Base-by-base conservation (phyloP, 768 basidiomycete species). In the Polyporus arcularius region DNA sequence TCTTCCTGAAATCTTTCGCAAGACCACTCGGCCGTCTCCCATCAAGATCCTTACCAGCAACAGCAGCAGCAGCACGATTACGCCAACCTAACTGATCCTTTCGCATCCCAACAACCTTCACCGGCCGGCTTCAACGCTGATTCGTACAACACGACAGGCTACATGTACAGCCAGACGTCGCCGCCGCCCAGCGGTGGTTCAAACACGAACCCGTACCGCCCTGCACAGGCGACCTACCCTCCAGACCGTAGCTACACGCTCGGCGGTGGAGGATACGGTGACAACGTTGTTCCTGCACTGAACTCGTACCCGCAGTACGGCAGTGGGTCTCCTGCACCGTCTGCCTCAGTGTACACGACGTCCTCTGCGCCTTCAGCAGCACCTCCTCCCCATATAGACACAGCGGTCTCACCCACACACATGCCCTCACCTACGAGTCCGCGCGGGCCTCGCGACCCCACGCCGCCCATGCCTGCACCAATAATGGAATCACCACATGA, bases 11-110 rank as follows among this genome's bases (percentile, higher is more conserved):
- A 18, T 6, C 15, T 41, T 11, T 9, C 15, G 30, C 4, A 40
- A 90, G 88, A 89, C 67, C 82, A 85, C 65, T 76, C 84, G 30
- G 80, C 82, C 9, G 67, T 76, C 15, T 74, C 78, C 14, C 84
- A 86, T 59, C 76, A 81, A 32, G 82, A 83, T 58, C 79, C 82
- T 56, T 72, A 75, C 16, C 75, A 79, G 14, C 35, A 35, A 11
- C 35, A 35, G 35, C 75, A 79, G 14, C 35, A 35, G 35, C 35
- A 35, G 35, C 72, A 69, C 41, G 83, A 82, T 68, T 82, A 85
- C 28, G 50, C 30, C 12, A 47, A 46, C 35, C 53, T 52, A 18
- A 42, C 57, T 7, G 85, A 87, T 53, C 75, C 82, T 42, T 86
- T 82, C 67, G 72, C 74, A 26, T 26, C 21, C 48, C 63, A 73